Evolutionary conservation across 768 basidiomycete species (phyloP).

Genomic region (Boletellus ananiceps): DNA sequence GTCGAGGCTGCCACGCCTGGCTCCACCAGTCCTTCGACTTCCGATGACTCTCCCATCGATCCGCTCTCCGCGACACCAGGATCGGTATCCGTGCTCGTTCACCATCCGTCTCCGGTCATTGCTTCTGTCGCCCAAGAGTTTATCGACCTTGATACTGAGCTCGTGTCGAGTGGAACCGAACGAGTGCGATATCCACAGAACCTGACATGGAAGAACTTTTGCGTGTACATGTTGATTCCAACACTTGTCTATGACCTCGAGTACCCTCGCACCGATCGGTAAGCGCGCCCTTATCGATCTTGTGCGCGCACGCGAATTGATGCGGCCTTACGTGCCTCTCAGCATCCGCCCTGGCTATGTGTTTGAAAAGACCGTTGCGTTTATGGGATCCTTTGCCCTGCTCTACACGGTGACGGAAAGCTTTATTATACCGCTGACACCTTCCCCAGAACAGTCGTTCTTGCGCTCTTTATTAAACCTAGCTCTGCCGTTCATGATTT

Average conservation of each 20-base stretch:
- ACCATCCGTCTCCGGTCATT: slow-evolving; percentile 65
- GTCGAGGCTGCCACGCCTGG: slow-evolving; percentile 1
- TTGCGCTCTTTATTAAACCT: slow-evolving; percentile 77
- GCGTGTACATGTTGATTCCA: slow-evolving; percentile 81
- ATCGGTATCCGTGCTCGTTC: slow-evolving; percentile 42
- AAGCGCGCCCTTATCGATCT: slow-evolving; percentile 19
- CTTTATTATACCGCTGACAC: slow-evolving; percentile 84
- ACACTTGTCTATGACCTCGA: slow-evolving; percentile 95
- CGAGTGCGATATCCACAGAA: slow-evolving; percentile 80
- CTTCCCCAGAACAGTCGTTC: slow-evolving; percentile 65
- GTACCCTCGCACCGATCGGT: slow-evolving; percentile 88
- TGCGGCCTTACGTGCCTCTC: not conserved
- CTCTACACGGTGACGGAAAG: slow-evolving; percentile 91
- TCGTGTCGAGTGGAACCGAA: slow-evolving; percentile 65
- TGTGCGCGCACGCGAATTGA: not conserved
- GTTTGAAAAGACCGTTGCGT: slow-evolving; percentile 67
- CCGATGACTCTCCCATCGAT: slow-evolving; percentile 8
- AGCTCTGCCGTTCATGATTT: slow-evolving; percentile 89
- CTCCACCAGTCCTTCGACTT: slow-evolving; percentile 1
- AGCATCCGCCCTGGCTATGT: slow-evolving; percentile 47
- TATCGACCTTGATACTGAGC: slow-evolving; percentile 69
- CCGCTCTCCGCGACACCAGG: slow-evolving; percentile 9
- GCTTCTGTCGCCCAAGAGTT: slow-evolving; percentile 70
- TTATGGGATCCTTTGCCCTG: slow-evolving; percentile 94
- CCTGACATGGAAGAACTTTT: slow-evolving; percentile 76